A percentile compares a stretch with the other conserved stretches of the same genome.
These are phyloP conservation scores for Cladophialophora bantiana DNA, from an alignment of 2,329 filamentous ascomycete species.

Conservation along the genomic window DNA sequence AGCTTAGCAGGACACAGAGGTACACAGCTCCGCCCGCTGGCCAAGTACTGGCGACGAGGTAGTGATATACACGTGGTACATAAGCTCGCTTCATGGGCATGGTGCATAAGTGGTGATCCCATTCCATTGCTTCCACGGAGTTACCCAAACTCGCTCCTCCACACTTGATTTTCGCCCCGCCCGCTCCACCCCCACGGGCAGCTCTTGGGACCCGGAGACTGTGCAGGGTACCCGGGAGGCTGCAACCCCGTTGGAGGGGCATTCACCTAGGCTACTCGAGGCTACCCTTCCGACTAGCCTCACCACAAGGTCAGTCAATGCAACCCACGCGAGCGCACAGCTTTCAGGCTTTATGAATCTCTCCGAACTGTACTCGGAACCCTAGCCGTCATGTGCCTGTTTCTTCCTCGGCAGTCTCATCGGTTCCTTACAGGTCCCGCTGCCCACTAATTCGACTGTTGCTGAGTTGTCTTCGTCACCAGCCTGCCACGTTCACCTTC, in stretches of 20 bases:
- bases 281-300: background rate
- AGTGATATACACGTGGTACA: background rate
- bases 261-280: background rate
- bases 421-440: conserved; percentile 16
- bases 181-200: conserved; percentile 25
- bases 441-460: conserved; percentile 2
- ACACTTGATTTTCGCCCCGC: background rate
- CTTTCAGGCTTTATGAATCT: background rate
- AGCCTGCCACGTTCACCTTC: conserved; percentile 23
- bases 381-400: conserved; percentile 15
- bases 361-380: no score
- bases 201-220: background rate
- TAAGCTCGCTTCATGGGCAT: background rate
- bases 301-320: conserved; percentile 4
- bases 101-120: background rate
- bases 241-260: background rate
- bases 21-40: background rate
- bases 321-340: conserved; percentile 14
- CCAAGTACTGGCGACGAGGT: background rate
- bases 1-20: background rate
- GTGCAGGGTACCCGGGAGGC: no score
- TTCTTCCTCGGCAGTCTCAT: conserved; percentile 22
- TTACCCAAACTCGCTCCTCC: background rate
- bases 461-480: conserved; percentile 3
- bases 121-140: background rate